These are phyloP conservation scores for Crotalaria pallida DNA, from an alignment of 306 rosid genomes.

Conservation along the genomic window DNA sequence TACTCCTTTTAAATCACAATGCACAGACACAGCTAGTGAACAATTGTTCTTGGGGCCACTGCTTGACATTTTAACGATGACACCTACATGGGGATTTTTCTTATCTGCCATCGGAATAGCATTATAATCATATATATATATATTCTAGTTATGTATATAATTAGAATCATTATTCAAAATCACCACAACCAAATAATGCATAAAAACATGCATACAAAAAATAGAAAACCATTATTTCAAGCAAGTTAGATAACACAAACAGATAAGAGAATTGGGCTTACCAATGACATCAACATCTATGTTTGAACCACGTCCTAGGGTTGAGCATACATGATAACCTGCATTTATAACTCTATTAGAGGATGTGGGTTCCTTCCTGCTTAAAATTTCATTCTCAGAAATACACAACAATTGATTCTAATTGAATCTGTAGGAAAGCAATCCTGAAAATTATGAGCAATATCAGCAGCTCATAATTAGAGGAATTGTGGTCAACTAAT, in stretches of 20 bases:
- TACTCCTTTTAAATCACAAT: conserved; percentile 56
- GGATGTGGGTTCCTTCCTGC: conserved; percentile 14
- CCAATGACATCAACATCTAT: conserved; percentile 56
- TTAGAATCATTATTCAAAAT: conserved; percentile 7
- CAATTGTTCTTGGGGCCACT: conserved; percentile 48
- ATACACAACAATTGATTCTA: background rate
- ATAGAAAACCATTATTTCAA: conserved; percentile 2
- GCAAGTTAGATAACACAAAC: conserved; percentile 7
- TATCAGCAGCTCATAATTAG: too few species aligned
- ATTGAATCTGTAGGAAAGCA: too few species aligned
- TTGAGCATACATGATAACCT: conserved; percentile 77
- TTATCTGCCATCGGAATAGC: conserved; percentile 50
- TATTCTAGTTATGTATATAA: background rate
- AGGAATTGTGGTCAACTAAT: too few species aligned
- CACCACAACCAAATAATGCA: conserved; percentile 14
- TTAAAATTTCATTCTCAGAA: conserved; percentile 1
- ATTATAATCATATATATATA: conserved; percentile 21
- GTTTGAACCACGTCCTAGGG: conserved; percentile 56
- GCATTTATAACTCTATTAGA: conserved; percentile 40
- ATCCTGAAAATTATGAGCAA: too few species aligned
- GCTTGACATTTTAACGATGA: conserved; percentile 70
- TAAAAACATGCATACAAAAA: background rate
- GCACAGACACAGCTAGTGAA: conserved; percentile 79
- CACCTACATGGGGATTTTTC: conserved; percentile 71
- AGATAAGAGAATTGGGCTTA: conserved; percentile 26